Evolutionary conservation across 495 filamentous ascomycete genomes (phyloP), one percentile per base, ranked within the genome.

Genomic region (Hypoxylon lienhwacheense): DNA sequence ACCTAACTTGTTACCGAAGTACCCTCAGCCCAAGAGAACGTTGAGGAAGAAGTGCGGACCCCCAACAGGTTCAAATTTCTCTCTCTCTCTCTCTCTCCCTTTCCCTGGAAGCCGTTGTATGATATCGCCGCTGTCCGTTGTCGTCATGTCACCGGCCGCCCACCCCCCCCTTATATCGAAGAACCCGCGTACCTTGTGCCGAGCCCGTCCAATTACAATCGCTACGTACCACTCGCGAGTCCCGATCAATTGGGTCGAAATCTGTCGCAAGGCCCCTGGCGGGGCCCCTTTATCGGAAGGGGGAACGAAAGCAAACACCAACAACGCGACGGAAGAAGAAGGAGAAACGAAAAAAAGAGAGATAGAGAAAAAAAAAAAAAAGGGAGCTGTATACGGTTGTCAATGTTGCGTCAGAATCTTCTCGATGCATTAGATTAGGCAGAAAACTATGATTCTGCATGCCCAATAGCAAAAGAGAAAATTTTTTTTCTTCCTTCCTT

Each of bases 171-270:
- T n/a, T n/a, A n/a, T n/a, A 41, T 56, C 42, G 40, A 55, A 42
- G 40, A 46, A 26, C 31, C 35, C 43, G 39, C 36, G 53, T 48
- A 49, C n/a, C 31, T 46, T 48, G 39, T 44, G 26, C 14, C 16
- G 22, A 41, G 12, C 21, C 12, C 37, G 15, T 41, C 37, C 37
- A 41, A 41, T 41, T 21, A 41, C 7, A 45, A 20, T 21, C 16
- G 2, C 12, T 31, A 31, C 12, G 28, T 31, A 31, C 2, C 8
- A 24, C n/a, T 4, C 10, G n/a, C 19, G 33, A 43, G 58, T 52
- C 26, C 58, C 58, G 47, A 61, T 55, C 58, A 61, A 55, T 61
- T 61, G 58, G 58, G 52, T 53, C 58, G 35, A 56, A 61, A 61
- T 52, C 33, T 47, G 29, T 34, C 17, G 28, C 31, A 31, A 32